Evolutionary conservation across 768 basidiomycete genomes (phyloP).

Genomic region (Macrocybe gigantea): DNA sequence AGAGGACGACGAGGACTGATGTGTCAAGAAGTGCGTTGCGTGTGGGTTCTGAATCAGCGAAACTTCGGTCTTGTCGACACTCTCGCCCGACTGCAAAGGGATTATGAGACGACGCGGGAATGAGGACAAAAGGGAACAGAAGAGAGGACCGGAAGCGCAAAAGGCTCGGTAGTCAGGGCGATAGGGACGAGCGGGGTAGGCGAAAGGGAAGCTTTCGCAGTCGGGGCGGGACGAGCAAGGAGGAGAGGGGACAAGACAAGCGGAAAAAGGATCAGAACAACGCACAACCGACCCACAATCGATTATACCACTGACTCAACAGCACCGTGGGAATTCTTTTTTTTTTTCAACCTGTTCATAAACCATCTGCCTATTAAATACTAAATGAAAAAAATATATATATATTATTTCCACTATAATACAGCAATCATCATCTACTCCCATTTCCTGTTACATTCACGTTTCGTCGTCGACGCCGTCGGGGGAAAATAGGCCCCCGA

Average conservation of each 20-base stretch:
- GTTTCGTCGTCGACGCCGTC: slow-evolving; percentile 17
- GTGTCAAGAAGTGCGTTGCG: too few relatives aligned
- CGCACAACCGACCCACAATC: too few relatives aligned
- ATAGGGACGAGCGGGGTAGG: slow-evolving; percentile 5
- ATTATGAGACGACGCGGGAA: too few relatives aligned
- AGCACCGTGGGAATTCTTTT: too few relatives aligned
- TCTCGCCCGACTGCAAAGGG: too few relatives aligned
- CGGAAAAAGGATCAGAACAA: background rate
- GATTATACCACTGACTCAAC: too few relatives aligned
- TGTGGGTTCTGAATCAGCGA: too few relatives aligned
- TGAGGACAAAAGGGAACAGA: too few relatives aligned
- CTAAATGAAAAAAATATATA: background rate
- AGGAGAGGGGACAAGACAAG: slow-evolving; percentile 10
- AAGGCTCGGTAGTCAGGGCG: background rate
- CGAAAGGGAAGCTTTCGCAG: slow-evolving; percentile 9
- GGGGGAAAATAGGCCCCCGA: slow-evolving; percentile 78
- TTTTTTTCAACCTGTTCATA: too few relatives aligned
- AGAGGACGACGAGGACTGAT: too few relatives aligned
- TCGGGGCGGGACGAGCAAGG: slow-evolving; percentile 8
- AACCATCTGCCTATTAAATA: too few relatives aligned
- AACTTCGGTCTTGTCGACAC: too few relatives aligned
- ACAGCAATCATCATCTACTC: background rate
- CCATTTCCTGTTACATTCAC: background rate
- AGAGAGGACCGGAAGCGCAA: background rate
- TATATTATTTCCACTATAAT: background rate